phyloP scores from a whole-genome alignment of 169 alveolate genomes.

The Eimeria praecox region DNA sequence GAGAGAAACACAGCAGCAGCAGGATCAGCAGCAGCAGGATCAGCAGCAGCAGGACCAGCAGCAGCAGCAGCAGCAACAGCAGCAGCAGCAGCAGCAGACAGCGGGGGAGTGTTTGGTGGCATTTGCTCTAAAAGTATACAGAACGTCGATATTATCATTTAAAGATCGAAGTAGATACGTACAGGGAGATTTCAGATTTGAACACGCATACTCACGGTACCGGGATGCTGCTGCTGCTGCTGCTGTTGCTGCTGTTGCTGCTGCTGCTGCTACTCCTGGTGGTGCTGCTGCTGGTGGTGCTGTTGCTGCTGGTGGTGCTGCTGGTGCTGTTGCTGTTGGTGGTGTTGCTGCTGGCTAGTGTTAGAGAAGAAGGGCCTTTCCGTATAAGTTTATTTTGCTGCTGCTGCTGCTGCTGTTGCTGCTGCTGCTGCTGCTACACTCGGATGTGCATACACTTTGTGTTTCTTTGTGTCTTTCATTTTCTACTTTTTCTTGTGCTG shows the following conservation, averaged over 20 bases:
- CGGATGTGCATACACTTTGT: too few relatives aligned
- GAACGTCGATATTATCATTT: constrained; percentile 98
- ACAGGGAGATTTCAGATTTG: constrained; percentile 99
- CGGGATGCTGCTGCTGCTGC: constrained; percentile 89
- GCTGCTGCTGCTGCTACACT: background rate
- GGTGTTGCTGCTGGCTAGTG: constrained; percentile 75
- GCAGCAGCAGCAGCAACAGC: constrained; percentile 48
- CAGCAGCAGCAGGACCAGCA: constrained; percentile 16
- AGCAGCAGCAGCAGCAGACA: constrained; percentile 22
- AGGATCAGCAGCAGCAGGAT: constrained; percentile 41
- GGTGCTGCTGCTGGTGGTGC: constrained; percentile 91
- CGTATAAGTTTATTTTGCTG: background rate
- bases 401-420: background rate
- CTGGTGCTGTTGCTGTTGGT: constrained; percentile 93
- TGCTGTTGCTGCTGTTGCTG: constrained; percentile 88
- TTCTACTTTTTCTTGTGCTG: constrained; percentile 68
- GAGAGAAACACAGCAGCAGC: background rate
- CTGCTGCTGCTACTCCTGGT: constrained; percentile 92
- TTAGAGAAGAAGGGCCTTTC: background rate
- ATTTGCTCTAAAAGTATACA: constrained; percentile 98
- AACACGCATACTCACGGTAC: constrained; percentile 94
- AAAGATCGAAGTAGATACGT: constrained; percentile 99
- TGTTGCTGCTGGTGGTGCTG: constrained; percentile 91
- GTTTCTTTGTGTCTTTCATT: background rate
- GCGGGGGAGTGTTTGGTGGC: constrained; percentile 83